A percentile compares a stretch with the other conserved stretches of the same genome.
These are phyloP conservation scores for Boletus subcaerulescens DNA, from an alignment of 768 basidiomycete species.

Conservation along the genomic window DNA sequence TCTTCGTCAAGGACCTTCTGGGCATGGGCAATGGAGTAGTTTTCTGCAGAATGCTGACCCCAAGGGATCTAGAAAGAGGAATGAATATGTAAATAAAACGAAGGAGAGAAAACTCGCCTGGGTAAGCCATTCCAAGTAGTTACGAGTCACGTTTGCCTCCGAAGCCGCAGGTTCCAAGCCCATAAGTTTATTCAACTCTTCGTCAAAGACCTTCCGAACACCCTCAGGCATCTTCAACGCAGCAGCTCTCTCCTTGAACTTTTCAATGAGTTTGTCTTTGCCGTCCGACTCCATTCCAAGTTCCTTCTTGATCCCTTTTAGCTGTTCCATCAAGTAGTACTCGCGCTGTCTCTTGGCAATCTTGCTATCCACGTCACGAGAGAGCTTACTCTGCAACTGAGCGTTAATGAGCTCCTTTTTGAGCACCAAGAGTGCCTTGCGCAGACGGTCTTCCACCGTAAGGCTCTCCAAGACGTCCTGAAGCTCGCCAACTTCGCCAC, in stretches of 20 bases:
- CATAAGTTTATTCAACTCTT: conserved; percentile 88
- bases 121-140: conserved; percentile 92
- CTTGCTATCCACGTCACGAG: conserved; percentile 89
- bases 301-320: conserved; percentile 95
- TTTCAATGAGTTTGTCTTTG: conserved; percentile 91
- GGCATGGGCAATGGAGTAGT: conserved; percentile 84
- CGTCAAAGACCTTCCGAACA: conserved; percentile 93
- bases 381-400: conserved; percentile 89
- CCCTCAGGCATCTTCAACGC: conserved; percentile 83
- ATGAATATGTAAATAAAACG: not conserved
- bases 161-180: conserved; percentile 88
- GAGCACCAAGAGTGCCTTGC: conserved; percentile 86
- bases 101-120: conserved; percentile 45
- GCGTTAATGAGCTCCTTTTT: conserved; percentile 99
- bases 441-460: conserved; percentile 81
- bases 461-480: conserved; percentile 91
- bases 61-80: conserved; percentile 73
- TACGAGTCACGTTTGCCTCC: conserved; percentile 91
- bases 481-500: conserved; percentile 87
- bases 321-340: conserved; percentile 95
- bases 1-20: conserved; percentile 87
- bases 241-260: conserved; percentile 84
- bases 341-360: conserved; percentile 93
- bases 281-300: conserved; percentile 94
- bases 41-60: conserved; percentile 93